Evolutionary conservation across 805 yeast species (phyloP), one percentile per base, ranked within the genome.

Genomic region (Starmerella sp.): DNA sequence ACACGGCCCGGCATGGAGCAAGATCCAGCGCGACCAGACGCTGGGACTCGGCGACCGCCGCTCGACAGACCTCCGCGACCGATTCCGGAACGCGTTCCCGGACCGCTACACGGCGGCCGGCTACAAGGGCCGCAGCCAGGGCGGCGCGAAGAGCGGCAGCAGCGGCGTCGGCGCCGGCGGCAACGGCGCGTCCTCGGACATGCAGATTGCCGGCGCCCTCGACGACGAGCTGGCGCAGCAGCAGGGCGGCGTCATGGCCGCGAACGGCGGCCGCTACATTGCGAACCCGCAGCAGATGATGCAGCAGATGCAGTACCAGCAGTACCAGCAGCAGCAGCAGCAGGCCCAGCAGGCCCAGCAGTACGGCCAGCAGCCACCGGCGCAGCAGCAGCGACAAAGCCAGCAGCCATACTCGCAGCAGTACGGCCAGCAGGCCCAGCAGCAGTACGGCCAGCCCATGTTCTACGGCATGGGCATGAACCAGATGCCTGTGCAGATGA

Each of bases 1-100:
- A 60, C 75, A 73, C 58, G 77, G 77, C 17, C 73, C 76, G 4
- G 71, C 75, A 4, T 73, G 77, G 77, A 66, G 73, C 55, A 73
- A 72, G 60, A 73, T 73, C 55, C 76, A 73, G 60, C 68, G 73
- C 17, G 77, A 73, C 59, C 66, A 67, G 43, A 58, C 62, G 15
- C 63, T 73, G 47, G 67, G 67, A 13, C 64, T 74, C 38, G 60
- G 62, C 50, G 72, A 68, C 52, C 66, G 77, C 46, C 70, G 77
- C 29, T 67, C 73, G 28, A 73, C 76, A 3, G 77, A 73, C 52
- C 63, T 73, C 53, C 67, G 77, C 13, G 77, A 73, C 60, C 63
- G 76, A 44, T 73, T 73, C 65, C 63, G 76, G 37, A 73, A 73
- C 59, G 76, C 76, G 31, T 73, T 71, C 63, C 76, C 76, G 6